Evolutionary conservation across 1,139 yeast species (phyloP).

Genomic region (Candida albicans): DNA sequence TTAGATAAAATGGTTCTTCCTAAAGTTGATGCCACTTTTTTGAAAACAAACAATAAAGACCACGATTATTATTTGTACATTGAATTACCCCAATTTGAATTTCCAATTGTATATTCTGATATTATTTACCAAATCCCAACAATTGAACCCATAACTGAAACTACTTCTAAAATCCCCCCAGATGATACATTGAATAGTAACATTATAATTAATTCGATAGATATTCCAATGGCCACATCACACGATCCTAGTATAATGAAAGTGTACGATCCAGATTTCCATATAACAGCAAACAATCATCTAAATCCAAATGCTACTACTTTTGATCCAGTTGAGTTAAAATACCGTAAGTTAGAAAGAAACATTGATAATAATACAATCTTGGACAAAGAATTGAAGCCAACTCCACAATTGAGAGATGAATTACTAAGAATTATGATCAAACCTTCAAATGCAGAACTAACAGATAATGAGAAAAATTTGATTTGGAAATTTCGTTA

Average conservation of each 20-base stretch:
- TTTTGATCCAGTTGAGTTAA: slow-evolving; percentile 81
- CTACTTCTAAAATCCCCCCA: slow-evolving; percentile 6
- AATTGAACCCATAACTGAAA: slow-evolving; percentile 12
- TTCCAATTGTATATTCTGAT: slow-evolving; percentile 81
- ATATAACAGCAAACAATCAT: slow-evolving; percentile 13
- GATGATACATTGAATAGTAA: slow-evolving; percentile 21
- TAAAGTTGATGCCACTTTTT: slow-evolving; percentile 43
- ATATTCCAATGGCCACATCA: slow-evolving; percentile 28
- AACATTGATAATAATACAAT: slow-evolving; percentile 70
- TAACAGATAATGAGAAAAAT: slow-evolving; percentile 82
- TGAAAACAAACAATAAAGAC: slow-evolving; percentile 18
- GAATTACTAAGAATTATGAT: slow-evolving; percentile 65
- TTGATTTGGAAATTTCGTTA: slow-evolving; percentile 90
- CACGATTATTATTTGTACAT: slow-evolving; percentile 52
- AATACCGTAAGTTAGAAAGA: slow-evolving; percentile 81
- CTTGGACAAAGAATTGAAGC: slow-evolving; percentile 82
- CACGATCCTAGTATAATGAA: slow-evolving; percentile 16
- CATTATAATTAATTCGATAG: slow-evolving; percentile 35
- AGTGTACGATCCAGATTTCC: slow-evolving; percentile 45
- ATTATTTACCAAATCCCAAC: slow-evolving; percentile 25
- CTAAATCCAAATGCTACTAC: slow-evolving; percentile 12
- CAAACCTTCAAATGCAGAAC: slow-evolving; percentile 81
- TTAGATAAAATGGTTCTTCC: slow-evolving; percentile 68
- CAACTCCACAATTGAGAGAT: slow-evolving; percentile 80
- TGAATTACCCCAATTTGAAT: slow-evolving; percentile 74